Evolutionary conservation across 2,329 filamentous ascomycete genomes (phyloP).

Genomic region (Neofusicoccum kwambonambiense): DNA sequence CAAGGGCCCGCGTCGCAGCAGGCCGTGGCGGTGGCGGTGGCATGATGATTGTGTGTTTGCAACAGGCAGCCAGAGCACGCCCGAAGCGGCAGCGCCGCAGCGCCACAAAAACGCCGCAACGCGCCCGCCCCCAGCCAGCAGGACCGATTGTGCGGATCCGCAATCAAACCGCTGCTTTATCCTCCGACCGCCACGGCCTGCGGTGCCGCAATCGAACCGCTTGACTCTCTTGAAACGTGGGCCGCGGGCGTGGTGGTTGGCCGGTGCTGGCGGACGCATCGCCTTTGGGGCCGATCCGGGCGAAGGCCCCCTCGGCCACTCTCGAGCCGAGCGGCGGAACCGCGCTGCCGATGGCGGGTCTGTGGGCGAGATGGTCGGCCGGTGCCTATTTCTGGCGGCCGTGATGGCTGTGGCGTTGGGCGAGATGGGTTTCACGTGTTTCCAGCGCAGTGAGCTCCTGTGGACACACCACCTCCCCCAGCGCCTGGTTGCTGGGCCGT

Average conservation of each 20-base stretch:
- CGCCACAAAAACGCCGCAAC: not conserved
- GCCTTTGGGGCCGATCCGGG: not conserved
- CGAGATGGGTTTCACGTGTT: not conserved
- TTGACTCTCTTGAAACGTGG: not conserved
- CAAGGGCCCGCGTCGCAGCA: too few relatives aligned
- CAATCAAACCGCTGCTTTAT: not conserved
- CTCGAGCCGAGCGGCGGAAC: too few relatives aligned
- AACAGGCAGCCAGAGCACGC: too few relatives aligned
- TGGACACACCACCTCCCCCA: not conserved
- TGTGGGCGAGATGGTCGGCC: not conserved
- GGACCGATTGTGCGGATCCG: not conserved
- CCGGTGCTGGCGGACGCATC: too few relatives aligned
- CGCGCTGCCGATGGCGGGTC: not conserved
- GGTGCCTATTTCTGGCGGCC: not conserved
- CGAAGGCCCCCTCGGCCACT: too few relatives aligned
- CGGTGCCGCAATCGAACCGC: not conserved
- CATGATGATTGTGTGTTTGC: not conserved
- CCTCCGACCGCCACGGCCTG: not conserved
- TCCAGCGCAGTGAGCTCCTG: not conserved
- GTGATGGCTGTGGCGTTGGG: not conserved
- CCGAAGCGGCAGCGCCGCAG: not conserved
- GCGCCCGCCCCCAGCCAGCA: not conserved
- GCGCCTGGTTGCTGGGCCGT: too few relatives aligned
- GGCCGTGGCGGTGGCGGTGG: too few relatives aligned
- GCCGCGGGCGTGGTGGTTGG: too few relatives aligned